These are phyloP conservation scores for Perkinsus chesapeaki DNA, from an alignment of 169 alveolate species.

Conservation along the genomic window DNA sequence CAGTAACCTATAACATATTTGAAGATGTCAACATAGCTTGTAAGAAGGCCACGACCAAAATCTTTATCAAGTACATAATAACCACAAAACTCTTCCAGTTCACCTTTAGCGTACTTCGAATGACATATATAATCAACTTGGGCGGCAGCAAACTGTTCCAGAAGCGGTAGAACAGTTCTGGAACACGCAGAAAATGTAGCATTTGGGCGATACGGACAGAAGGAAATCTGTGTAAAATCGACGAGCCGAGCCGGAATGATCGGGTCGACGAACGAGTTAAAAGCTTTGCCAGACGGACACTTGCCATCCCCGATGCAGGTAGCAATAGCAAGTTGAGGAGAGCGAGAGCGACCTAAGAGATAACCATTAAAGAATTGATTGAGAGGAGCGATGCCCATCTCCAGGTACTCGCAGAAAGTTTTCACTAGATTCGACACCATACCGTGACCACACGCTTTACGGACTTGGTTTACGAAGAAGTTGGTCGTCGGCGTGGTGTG, in stretches of 20 bases:
- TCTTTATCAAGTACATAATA: background rate
- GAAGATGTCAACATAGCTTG: background rate
- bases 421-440: background rate
- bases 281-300: background rate
- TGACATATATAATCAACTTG: background rate
- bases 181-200: background rate
- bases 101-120: background rate
- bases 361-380: background rate
- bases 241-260: background rate
- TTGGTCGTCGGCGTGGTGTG: background rate
- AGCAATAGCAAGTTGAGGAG: background rate
- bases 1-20: background rate
- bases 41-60: background rate
- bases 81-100: background rate
- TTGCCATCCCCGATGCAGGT: background rate
- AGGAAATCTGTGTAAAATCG: background rate
- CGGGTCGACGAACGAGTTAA: background rate
- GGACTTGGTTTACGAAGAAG: background rate
- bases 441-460: background rate
- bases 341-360: background rate
- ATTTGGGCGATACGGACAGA: background rate
- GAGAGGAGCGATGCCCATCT: background rate
- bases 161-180: background rate
- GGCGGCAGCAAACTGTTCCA: background rate
- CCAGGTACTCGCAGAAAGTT: background rate